Percentiles rank a stretch among this genome's conserved stretches.
These are phyloP conservation scores for Phytophthora melonis DNA, from an alignment of 352 stramenopile species.

Conservation along the genomic window DNA sequence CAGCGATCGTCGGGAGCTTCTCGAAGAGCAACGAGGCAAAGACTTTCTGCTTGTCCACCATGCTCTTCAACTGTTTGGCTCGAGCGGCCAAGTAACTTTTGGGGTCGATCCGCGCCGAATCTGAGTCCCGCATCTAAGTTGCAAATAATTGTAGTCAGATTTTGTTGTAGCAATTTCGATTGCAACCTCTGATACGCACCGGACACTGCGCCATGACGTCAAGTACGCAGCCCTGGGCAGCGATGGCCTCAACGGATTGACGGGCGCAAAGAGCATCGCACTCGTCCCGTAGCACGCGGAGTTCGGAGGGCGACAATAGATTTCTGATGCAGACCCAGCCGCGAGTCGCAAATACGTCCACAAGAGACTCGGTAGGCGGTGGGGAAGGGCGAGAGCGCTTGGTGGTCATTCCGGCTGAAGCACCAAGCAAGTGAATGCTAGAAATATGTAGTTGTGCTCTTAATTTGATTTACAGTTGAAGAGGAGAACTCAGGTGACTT, in stretches of 20 bases:
- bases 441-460: not conserved
- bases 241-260: conserved; percentile 26
- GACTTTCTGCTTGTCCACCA: conserved; percentile 6
- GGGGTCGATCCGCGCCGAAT: conserved; percentile 34
- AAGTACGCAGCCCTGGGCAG: conserved; percentile 60
- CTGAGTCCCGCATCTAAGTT: conserved; percentile 46
- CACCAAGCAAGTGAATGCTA: not conserved
- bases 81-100: conserved; percentile 42
- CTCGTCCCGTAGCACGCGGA: conserved; percentile 50
- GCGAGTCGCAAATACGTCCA: conserved; percentile 25
- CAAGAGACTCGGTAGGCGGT: not conserved
- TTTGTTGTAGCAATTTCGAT: not conserved
- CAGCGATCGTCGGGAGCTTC: conserved; percentile 43
- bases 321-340: conserved; percentile 38
- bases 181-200: conserved; percentile 33
- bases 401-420: conserved; percentile 5
- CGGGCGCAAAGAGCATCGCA: conserved; percentile 32
- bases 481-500: not conserved
- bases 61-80: conserved; percentile 33
- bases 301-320: conserved; percentile 50
- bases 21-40: conserved; percentile 53
- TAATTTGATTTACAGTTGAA: not conserved
- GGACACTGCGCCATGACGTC: conserved; percentile 67
- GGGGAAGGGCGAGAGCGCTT: conserved; percentile 8
- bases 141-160: too few relatives aligned